Evolutionary conservation across 2,329 filamentous ascomycete species (phyloP), one percentile per base, ranked within the genome.

Genomic region (Akanthomyces lecanii): DNA sequence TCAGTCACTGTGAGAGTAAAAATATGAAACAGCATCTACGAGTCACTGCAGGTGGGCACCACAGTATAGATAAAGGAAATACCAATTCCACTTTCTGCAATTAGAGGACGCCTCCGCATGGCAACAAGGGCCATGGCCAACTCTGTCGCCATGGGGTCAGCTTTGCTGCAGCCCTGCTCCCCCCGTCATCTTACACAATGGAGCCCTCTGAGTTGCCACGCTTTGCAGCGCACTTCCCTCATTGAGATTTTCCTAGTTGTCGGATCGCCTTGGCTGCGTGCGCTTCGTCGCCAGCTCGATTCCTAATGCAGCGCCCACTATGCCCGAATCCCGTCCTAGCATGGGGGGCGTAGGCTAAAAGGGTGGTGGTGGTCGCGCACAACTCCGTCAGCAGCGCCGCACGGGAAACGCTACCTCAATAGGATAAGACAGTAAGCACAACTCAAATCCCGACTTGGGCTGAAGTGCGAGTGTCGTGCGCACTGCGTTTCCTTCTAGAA

Each of bases 361-460:
- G 11, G 16, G 38, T 54, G 36, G 38, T 54, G 36, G 18, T 36
- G 23, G 48, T 36, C 11, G 25, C 18, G 23, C 11, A 36, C 21
- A 53, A 44, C 4, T 28, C 58, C 38, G 50, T 54, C 59, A 47
- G 59, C 59, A 54, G n/a, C 50, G 48, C 28, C 50, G 28, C 28
- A 36, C 58, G 59, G 59, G 59, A 62, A 62, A 62, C 16, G 33
- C 51, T 62, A 30, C 60, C 60, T 10, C 21, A 62, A 62, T 51
- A n/a, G 60, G 60, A 62, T 44, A 55, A 36, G 52, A 51, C 36
- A 44, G 60, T 62, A 62, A 62, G 60, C 60, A 56, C 60, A 52
- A 52, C 59, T 33, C 60, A n/a, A 62, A 50, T 33, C 45, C 44
- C 45, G 52, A 30, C 23, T n/a, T 48, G 52, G n/a, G 51, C 30